Percentiles rank a stretch among this genome's conserved stretches.
Evolutionary conservation across 768 basidiomycete species (phyloP).

Genomic region (Leccinum fibrillosum): DNA sequence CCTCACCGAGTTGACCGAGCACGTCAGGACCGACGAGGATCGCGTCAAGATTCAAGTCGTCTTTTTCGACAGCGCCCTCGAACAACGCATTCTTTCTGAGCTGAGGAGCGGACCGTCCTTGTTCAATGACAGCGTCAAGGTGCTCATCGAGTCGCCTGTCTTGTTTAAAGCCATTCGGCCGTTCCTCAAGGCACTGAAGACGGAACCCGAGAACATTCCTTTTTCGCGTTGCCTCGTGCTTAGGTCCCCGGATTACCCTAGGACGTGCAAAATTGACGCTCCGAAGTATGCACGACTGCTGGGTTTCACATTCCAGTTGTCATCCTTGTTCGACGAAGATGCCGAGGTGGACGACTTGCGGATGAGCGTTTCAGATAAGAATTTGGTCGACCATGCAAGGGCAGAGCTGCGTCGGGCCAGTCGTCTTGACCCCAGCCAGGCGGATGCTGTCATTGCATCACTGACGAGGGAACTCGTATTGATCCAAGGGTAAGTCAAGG

Average conservation of each 20-base stretch:
- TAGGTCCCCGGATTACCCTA: slow-evolving; percentile 34
- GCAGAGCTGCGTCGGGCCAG: slow-evolving; percentile 44
- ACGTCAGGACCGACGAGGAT: slow-evolving; percentile 33
- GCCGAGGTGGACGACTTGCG: slow-evolving; percentile 38
- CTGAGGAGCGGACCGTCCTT: slow-evolving; percentile 28
- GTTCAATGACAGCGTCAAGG: slow-evolving; percentile 16
- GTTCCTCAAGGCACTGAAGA: slow-evolving; percentile 59
- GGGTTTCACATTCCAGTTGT: slow-evolving; percentile 53
- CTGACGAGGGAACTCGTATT: slow-evolving; percentile 58
- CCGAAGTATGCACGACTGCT: slow-evolving; percentile 56
- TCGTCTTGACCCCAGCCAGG: slow-evolving; percentile 67
- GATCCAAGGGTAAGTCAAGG: slow-evolving; percentile 61
- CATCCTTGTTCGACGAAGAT: slow-evolving; percentile 46
- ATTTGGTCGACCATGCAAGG: slow-evolving; percentile 46
- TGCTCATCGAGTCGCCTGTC: slow-evolving; percentile 60
- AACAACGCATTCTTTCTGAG: slow-evolving; percentile 44
- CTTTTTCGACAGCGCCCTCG: slow-evolving; percentile 62
- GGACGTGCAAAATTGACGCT: slow-evolving; percentile 37
- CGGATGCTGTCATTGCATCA: slow-evolving; percentile 61
- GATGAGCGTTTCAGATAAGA: slow-evolving; percentile 39
- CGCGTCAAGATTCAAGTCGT: slow-evolving; percentile 46
- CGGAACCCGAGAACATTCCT: slow-evolving; percentile 55
- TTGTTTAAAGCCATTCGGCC: slow-evolving; percentile 69
- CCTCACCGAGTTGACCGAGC: slow-evolving; percentile 42
- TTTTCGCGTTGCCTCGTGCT: slow-evolving; percentile 53